Evolutionary conservation across 495 filamentous ascomycete species (phyloP).

Genomic region (Neurospora pannonica): DNA sequence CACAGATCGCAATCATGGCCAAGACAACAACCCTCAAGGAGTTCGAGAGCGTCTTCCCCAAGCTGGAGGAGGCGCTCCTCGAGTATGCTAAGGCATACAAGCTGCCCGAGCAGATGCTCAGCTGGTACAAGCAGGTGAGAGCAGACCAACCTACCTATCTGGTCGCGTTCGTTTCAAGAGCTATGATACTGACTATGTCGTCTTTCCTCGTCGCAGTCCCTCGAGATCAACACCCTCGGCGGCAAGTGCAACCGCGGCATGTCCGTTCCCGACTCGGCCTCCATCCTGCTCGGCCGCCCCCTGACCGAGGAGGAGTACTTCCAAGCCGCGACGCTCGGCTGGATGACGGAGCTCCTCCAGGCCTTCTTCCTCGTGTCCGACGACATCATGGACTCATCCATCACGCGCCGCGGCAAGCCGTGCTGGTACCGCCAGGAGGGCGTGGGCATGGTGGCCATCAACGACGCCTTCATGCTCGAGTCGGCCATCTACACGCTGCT

Average conservation of each 20-base stretch:
- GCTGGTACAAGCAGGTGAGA: conserved; percentile 78
- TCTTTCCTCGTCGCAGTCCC: conserved; percentile 40
- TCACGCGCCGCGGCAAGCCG: conserved; percentile 83
- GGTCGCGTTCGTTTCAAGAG: not conserved
- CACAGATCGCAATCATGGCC: conserved; percentile 39
- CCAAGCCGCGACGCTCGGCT: conserved; percentile 74
- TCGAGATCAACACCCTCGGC: conserved; percentile 78
- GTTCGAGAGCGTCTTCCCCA: conserved; percentile 83
- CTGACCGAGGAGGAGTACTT: conserved; percentile 76
- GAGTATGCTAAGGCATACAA: conserved; percentile 68
- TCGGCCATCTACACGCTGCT: conserved; percentile 79
- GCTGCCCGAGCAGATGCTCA: conserved; percentile 67
- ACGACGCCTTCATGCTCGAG: conserved; percentile 97
- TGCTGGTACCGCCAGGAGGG: conserved; percentile 89
- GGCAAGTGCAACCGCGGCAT: conserved; percentile 99
- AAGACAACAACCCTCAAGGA: conserved; percentile 62
- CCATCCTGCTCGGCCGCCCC: conserved; percentile 62
- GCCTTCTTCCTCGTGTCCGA: conserved; percentile 98
- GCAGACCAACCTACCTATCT: not conserved
- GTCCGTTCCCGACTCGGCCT: conserved; percentile 86
- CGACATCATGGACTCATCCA: conserved; percentile 94
- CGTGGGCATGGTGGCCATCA: conserved; percentile 93
- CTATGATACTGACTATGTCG: conserved; percentile 9
- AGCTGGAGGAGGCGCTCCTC: conserved; percentile 66
- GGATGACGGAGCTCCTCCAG: conserved; percentile 96